phyloP scores from a whole-genome alignment of 1,139 yeast species.

The Blastobotrys capitulatus region DNA sequence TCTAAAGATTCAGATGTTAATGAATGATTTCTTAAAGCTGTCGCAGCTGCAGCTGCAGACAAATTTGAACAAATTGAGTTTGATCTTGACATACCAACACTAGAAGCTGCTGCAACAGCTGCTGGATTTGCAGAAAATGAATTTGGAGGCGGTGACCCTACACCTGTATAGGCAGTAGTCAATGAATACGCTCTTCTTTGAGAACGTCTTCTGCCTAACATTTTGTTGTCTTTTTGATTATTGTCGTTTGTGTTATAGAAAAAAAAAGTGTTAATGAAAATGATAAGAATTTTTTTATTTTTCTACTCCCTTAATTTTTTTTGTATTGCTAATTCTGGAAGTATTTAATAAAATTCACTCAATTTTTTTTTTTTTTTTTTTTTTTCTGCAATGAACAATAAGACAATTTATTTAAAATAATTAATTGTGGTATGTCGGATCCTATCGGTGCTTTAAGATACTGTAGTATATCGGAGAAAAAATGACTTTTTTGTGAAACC shows the following conservation, averaged over 20 bases:
- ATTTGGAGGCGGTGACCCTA: slow-evolving; percentile 27
- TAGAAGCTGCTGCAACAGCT: slow-evolving; percentile 45
- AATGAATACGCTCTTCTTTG: slow-evolving; percentile 4
- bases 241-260: too few species aligned
- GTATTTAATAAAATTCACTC: background rate
- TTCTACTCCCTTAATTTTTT: too few species aligned
- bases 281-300: background rate
- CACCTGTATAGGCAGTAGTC: slow-evolving; percentile 29
- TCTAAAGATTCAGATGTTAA: slow-evolving; percentile 26
- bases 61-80: slow-evolving; percentile 16
- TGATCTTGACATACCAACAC: slow-evolving; percentile 24
- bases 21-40: slow-evolving; percentile 35
- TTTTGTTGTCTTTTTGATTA: background rate
- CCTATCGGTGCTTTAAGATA: too few species aligned
- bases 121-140: slow-evolving; percentile 24
- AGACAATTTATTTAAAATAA: too few species aligned
- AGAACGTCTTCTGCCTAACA: slow-evolving; percentile 22
- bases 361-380: too few species aligned
- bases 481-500: too few species aligned
- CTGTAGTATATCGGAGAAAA: too few species aligned
- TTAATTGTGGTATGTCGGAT: too few species aligned
- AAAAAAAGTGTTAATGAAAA: background rate
- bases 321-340: too few species aligned
- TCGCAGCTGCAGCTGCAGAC: slow-evolving; percentile 34
- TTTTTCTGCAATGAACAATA: too few species aligned